A percentile compares a stretch with the other conserved stretches of the same genome.
These are phyloP conservation scores for Coniella vitis DNA, from an alignment of 2,329 filamentous ascomycete species.

Conservation along the genomic window DNA sequence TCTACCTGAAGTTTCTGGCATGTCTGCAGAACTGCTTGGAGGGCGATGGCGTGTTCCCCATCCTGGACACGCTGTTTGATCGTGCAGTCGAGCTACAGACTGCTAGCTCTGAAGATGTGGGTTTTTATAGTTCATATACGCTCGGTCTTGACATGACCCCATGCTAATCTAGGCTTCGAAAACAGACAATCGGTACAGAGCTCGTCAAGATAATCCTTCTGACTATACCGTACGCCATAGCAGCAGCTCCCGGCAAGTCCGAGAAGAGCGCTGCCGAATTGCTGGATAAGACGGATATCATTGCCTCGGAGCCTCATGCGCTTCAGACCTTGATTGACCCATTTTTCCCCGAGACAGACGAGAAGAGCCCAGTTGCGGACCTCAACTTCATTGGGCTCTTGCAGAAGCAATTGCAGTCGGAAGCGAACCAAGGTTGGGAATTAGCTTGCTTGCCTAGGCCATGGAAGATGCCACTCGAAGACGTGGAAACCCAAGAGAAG, in stretches of 20 bases:
- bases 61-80: slow-evolving; percentile 84
- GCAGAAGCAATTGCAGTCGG: slow-evolving; percentile 76
- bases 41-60: slow-evolving; percentile 75
- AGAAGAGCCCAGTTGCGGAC: slow-evolving; percentile 56
- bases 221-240: slow-evolving; percentile 85
- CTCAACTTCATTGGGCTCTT: slow-evolving; percentile 71
- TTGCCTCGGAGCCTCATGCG: slow-evolving; percentile 79
- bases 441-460: slow-evolving; percentile 62
- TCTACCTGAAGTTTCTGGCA: slow-evolving; percentile 81
- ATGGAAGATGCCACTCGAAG: slow-evolving; percentile 57
- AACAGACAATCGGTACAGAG: slow-evolving; percentile 65
- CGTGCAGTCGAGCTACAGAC: slow-evolving; percentile 91
- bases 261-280: slow-evolving; percentile 64
- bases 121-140: slow-evolving; percentile 27
- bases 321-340: slow-evolving; percentile 83
- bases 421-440: slow-evolving; percentile 69
- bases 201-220: slow-evolving; percentile 94
- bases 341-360: slow-evolving; percentile 59
- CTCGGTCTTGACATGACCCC: not conserved
- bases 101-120: slow-evolving; percentile 83
- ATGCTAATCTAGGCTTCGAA: not conserved
- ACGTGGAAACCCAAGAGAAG: slow-evolving; percentile 54
- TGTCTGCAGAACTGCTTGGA: slow-evolving; percentile 75
- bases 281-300: slow-evolving; percentile 91
- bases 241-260: slow-evolving; percentile 62